A percentile compares a stretch with the other conserved stretches of the same genome.
These are phyloP conservation scores for Fonsecaea multimorphosa DNA, from an alignment of 2,329 filamentous ascomycete species.

Conservation along the genomic window DNA sequence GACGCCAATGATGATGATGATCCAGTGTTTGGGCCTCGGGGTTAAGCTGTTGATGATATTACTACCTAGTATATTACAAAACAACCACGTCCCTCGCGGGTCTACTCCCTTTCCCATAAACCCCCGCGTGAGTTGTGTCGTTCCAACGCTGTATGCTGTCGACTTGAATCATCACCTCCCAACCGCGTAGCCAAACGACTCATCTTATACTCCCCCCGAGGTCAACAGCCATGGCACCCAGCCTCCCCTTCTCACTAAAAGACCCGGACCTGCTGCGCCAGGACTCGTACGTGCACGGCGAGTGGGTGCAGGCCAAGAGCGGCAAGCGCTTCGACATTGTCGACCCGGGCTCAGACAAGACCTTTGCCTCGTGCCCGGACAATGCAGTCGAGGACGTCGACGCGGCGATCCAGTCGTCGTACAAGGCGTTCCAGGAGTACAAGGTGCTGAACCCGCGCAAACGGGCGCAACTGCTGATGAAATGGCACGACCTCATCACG, in stretches of 20 bases:
- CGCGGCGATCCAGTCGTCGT: constrained; percentile 63
- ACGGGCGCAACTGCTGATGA: constrained; percentile 67
- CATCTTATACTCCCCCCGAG: constrained; percentile 12
- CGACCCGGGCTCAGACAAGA: constrained; percentile 58
- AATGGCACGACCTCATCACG: constrained; percentile 69
- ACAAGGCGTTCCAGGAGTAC: constrained; percentile 67
- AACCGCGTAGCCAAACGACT: not conserved
- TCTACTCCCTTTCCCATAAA: not conserved
- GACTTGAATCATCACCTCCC: not conserved
- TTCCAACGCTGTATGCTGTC: too few relatives aligned
- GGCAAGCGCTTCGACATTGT: constrained; percentile 59
- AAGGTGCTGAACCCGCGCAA: constrained; percentile 65
- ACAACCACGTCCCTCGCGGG: not conserved
- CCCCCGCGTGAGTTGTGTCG: too few relatives aligned
- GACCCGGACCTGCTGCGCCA: constrained; percentile 57
- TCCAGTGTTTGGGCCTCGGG: not conserved
- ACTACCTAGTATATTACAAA: not conserved
- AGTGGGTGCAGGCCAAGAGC: constrained; percentile 55
- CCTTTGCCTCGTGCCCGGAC: constrained; percentile 60
- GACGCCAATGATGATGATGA: constrained; percentile 7
- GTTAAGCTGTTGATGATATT: not conserved
- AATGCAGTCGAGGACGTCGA: constrained; percentile 66
- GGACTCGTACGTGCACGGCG: constrained; percentile 59
- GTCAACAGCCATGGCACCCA: constrained; percentile 30
- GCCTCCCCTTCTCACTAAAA: constrained; percentile 51